phyloP scores from a whole-genome alignment of 805 yeast genomes.

The Scheffersomyces coipomensis region DNA sequence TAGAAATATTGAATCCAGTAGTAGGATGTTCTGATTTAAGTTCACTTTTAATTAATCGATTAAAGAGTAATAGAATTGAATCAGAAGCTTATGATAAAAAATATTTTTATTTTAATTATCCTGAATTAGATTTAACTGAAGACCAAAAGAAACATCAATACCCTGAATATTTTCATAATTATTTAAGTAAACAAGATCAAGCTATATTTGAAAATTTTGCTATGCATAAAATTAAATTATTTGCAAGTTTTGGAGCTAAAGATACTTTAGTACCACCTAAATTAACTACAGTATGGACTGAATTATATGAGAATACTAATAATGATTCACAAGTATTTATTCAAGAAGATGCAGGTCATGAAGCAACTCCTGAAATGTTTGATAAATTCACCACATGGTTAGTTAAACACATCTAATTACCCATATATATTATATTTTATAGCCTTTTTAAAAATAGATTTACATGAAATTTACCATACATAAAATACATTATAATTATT shows the following conservation, averaged over 20 bases:
- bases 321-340: conserved; percentile 20
- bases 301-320: conserved; percentile 24
- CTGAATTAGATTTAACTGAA: conserved; percentile 29
- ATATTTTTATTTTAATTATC: conserved; percentile 29
- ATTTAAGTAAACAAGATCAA: conserved; percentile 24
- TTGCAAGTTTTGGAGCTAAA: conserved; percentile 34
- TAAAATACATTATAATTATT: no score
- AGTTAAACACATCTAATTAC: conserved; percentile 9
- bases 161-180: conserved; percentile 33
- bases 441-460: not conserved
- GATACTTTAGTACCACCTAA: conserved; percentile 37
- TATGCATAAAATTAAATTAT: conserved; percentile 25
- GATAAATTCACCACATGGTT: conserved; percentile 32
- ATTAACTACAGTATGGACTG: conserved; percentile 30
- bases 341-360: conserved; percentile 33
- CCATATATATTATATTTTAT: not conserved
- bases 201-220: conserved; percentile 34
- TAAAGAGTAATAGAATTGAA: conserved; percentile 17
- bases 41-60: conserved; percentile 42
- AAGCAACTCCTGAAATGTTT: conserved; percentile 32
- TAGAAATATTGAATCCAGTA: conserved; percentile 45
- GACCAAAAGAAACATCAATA: conserved; percentile 22
- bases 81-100: conserved; percentile 23
- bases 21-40: conserved; percentile 50
- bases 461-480: not conserved